These are phyloP conservation scores for Curvularia lunata DNA, from an alignment of 2,329 filamentous ascomycete species.

Conservation along the genomic window DNA sequence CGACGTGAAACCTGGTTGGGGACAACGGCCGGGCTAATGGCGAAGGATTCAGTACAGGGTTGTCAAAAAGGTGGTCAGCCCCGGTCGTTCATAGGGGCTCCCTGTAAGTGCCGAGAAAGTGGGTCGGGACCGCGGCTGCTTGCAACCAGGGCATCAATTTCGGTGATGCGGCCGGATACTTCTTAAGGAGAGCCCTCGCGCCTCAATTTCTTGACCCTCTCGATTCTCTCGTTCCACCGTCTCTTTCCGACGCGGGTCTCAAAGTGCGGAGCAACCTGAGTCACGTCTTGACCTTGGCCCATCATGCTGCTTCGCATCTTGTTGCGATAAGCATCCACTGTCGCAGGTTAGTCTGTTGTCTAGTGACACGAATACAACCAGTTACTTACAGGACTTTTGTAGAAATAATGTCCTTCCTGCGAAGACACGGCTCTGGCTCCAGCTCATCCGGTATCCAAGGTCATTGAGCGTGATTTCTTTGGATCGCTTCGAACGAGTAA, in stretches of 20 bases:
- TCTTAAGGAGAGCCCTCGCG: slow-evolving; percentile 50
- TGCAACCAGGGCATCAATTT: slow-evolving; percentile 37
- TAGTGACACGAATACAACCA: background rate
- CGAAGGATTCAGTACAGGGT: slow-evolving; percentile 32
- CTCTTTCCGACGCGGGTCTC: slow-evolving; percentile 89
- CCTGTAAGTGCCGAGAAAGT: slow-evolving; percentile 45
- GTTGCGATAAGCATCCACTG: slow-evolving; percentile 92
- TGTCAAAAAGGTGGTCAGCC: slow-evolving; percentile 34
- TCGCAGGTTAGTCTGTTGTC: slow-evolving; percentile 31
- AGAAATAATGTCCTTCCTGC: slow-evolving; percentile 84
- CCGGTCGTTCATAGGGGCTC: slow-evolving; percentile 43
- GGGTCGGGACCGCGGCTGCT: slow-evolving; percentile 36
- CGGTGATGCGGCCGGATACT: slow-evolving; percentile 26
- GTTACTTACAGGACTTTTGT: slow-evolving; percentile 84
- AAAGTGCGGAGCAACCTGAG: slow-evolving; percentile 79
- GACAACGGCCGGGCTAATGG: slow-evolving; percentile 25
- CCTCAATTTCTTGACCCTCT: slow-evolving; percentile 50
- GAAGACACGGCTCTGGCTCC: slow-evolving; percentile 93
- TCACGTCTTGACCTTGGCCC: slow-evolving; percentile 75
- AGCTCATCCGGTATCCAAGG: slow-evolving; percentile 92
- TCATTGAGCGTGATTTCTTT: slow-evolving; percentile 94
- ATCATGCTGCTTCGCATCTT: slow-evolving; percentile 87
- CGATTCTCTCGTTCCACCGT: slow-evolving; percentile 57
- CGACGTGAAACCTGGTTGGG: slow-evolving; percentile 30
- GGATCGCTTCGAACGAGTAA: slow-evolving; percentile 70